Evolutionary conservation across 176 grass and related monocot genomes (phyloP), one percentile per base, ranked within the genome.

Genomic region (Guadua angustifolia): DNA sequence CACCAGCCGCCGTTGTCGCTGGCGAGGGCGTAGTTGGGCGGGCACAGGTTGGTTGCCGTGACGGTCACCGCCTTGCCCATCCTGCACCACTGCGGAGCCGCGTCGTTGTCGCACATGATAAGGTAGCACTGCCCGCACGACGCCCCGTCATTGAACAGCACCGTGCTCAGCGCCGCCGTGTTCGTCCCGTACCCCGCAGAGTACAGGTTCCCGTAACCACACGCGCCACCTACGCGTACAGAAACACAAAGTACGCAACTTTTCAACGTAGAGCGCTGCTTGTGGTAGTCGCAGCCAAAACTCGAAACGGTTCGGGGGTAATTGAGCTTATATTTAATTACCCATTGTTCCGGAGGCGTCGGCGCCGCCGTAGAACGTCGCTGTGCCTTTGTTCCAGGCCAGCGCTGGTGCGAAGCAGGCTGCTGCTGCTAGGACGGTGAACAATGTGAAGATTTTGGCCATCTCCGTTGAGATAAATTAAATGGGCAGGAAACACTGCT

Each of bases 111-210:
- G 77, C 94, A 94, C 12, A 35, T 60, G 39, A 97, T 82, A 67
- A 69, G 17, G 79, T 81, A 97, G 88, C 92, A 94, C 66, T 89
- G 40, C 29, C 92, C 92, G 86, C 88, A 94, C 46, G 82, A 84
- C 45, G 74, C 79, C 50, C 86, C 86, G 73, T 83, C 83, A 79
- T 82, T 82, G 91, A 98, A 98, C 45, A 98, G 90, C 18, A 83
- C 85, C 33, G 89, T 83, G 91, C 95, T 98, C 73, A 98, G 85
- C 53, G 95, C 95, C 70, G 95, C 91, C 9, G 95, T 98, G 75
- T 71, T 90, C 59, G 87, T 95, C 13, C 95, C 93, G 67, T 95
- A 98, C 52, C 95, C 95, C 10, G 61, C 9, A 29, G 88, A 43
- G 35, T 36, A 36, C 3, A 36, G 35, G 35, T 36, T 36, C 35